Conservation (phyloP, 306 rosid species). For the Citrullus amarus region DNA sequence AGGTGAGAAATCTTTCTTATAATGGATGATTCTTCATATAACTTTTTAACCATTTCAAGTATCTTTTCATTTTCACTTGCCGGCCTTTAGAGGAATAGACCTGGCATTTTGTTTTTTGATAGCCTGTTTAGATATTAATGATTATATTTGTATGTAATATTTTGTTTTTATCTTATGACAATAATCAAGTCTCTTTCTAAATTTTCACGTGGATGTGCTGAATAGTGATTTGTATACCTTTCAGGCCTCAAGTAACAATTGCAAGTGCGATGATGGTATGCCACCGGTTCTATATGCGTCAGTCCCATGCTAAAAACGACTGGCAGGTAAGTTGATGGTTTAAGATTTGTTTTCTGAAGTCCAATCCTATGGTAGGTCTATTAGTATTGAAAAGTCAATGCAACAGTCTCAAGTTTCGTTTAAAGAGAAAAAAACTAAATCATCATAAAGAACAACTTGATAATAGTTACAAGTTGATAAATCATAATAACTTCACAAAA, state of each 20-base stretch:
- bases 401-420: background rate
- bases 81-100: background rate
- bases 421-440: background rate
- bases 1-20: background rate
- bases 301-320: slow-evolving; percentile 43
- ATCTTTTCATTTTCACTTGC: background rate
- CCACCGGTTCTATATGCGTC: slow-evolving; percentile 40
- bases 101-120: background rate
- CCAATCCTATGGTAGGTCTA: background rate
- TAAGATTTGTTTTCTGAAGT: background rate
- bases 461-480: background rate
- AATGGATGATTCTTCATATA: background rate
- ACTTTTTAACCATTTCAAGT: background rate
- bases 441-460: background rate
- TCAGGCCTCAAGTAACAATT: slow-evolving; percentile 48
- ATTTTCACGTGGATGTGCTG: background rate
- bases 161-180: background rate
- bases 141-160: background rate
- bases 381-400: background rate
- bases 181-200: background rate
- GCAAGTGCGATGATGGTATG: slow-evolving; percentile 43
- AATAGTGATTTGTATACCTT: slow-evolving; percentile 5
- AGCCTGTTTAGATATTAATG: background rate
- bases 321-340: slow-evolving; percentile 30
- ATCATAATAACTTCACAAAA: background rate